phyloP scores from a whole-genome alignment of 2,329 filamentous ascomycete species.

The Colletotrichum godetiae region DNA sequence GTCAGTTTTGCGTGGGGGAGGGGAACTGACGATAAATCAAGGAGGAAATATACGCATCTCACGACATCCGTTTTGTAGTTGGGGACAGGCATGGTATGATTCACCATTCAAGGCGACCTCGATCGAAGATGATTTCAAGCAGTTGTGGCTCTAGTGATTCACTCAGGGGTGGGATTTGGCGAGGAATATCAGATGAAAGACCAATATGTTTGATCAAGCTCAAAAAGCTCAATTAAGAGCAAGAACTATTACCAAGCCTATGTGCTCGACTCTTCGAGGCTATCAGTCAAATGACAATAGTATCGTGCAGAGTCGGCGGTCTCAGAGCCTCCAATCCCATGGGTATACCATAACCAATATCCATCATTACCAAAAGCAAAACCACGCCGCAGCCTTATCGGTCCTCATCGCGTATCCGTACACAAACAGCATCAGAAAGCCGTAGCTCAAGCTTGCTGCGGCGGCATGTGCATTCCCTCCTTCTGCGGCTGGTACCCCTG shows the following conservation, averaged over 20 bases:
- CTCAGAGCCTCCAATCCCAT: not conserved
- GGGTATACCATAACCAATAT: conserved; percentile 23
- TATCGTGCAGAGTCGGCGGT: not conserved
- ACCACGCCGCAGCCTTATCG: not conserved
- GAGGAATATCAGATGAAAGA: not conserved
- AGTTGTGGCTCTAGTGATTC: not conserved
- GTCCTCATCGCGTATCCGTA: not conserved
- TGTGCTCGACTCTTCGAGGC: not conserved
- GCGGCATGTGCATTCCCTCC: conserved; percentile 51
- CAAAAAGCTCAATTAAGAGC: not conserved
- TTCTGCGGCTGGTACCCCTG: conserved; percentile 51
- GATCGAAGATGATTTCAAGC: not conserved
- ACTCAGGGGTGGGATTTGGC: not conserved
- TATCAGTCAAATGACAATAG: not conserved
- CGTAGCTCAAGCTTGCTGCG: conserved; percentile 21
- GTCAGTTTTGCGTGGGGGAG: not conserved
- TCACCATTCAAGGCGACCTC: not conserved
- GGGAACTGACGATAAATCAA: not conserved
- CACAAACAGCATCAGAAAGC: not conserved
- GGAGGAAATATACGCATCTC: not conserved
- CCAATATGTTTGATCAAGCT: not conserved
- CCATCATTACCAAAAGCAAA: not conserved
- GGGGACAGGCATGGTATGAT: not conserved
- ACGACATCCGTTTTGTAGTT: not conserved
- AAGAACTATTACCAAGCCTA: not conserved